These are phyloP conservation scores for Aspergillus caelatus DNA, from an alignment of 2,329 filamentous ascomycete species.

Conservation along the genomic window DNA sequence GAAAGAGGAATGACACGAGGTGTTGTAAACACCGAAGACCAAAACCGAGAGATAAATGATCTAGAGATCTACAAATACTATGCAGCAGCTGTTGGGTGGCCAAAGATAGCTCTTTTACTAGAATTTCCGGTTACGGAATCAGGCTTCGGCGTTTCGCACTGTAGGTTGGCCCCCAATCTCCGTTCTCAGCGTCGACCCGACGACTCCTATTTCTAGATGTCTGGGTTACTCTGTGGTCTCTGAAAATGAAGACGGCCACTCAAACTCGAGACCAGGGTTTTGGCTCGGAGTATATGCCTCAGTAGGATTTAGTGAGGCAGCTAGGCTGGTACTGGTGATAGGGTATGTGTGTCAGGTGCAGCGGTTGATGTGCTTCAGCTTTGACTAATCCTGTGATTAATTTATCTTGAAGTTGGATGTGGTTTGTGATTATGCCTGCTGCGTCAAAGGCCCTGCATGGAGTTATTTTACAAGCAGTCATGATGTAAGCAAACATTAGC, in stretches of 20 bases:
- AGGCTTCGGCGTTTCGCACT: background rate
- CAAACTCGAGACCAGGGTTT: background rate
- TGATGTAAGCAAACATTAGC: no score
- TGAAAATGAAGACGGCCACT: background rate
- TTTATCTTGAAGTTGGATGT: no score
- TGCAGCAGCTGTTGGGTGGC: background rate
- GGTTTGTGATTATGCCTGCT: no score
- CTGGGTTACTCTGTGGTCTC: background rate
- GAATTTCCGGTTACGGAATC: background rate
- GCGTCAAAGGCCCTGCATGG: no score
- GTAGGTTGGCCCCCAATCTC: background rate
- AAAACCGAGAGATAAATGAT: background rate
- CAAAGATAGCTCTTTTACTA: background rate
- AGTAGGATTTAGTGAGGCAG: no score
- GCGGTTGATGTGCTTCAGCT: no score
- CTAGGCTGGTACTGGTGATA: no score
- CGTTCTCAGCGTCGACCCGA: background rate
- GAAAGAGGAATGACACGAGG: background rate
- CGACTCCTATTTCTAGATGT: background rate
- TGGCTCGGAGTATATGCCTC: no score
- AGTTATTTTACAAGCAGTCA: no score
- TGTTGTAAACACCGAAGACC: background rate
- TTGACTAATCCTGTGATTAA: no score
- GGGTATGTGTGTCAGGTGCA: no score
- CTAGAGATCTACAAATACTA: background rate